Evolutionary conservation across 495 filamentous ascomycete genomes (phyloP), one percentile per base, ranked within the genome.

Genomic region (Tuber brumale): DNA sequence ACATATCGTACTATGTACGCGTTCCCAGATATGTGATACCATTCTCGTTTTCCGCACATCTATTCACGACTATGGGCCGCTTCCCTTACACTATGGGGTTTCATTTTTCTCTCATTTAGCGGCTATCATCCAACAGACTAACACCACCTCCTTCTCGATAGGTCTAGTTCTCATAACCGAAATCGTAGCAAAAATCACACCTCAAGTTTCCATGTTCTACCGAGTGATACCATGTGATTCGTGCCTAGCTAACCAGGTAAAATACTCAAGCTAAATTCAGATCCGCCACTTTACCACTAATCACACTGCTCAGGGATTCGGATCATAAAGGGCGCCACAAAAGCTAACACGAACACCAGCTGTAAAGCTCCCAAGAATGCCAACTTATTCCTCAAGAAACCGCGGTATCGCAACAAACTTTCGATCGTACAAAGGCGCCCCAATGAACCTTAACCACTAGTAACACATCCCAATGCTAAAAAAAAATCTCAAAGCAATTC

Each of bases 401-500:
- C 2, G 27, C 57, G 27, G 57, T 14, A 66, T 35, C 57, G 57
- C 57, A 35, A 35, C 51, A n/a, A 14, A 27, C 21, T 61, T 61
- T 31, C 8, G n/a, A 61, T 61, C n/a, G 57, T 3, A 35, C 57
- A 66, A 35, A 66, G 57, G 27, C 27, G 31, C 1, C 18, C 35
- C 57, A 66, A 66, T 35, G 27, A 35, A 35, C 16, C n/a, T 7
- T 18, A 66, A 66, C 46, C 6, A 51, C 57, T 18, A 35, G 57
- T 14, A 31, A 66, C 27, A 66, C 27, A 66, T 66, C 57, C 27
- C 31, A 35, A 66, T 18, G 3, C 57, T 66, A 35, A 35, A 66
- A 71, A 71, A 71, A 3, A 44, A 45, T 2, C 14, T 46, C 79
- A 81, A 45, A 91, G 74, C 71, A 87, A 79, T n/a, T 84, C 85